phyloP scores from a whole-genome alignment of 2,329 filamentous ascomycete genomes.

The Fusarium guadeloupense region DNA sequence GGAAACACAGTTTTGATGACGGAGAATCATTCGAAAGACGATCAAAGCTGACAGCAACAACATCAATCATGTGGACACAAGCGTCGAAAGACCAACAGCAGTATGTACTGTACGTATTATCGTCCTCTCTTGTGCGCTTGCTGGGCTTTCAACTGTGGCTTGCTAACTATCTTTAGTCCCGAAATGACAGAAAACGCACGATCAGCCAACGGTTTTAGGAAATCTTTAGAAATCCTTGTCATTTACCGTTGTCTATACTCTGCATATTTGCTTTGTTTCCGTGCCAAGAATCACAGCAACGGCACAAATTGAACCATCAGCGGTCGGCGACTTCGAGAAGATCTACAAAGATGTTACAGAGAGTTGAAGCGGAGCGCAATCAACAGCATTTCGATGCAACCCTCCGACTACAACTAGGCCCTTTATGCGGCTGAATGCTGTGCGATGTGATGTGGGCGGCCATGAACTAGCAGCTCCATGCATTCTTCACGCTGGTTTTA shows the following conservation, averaged over 20 bases:
- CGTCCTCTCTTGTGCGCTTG: neutral
- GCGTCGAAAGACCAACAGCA: neutral
- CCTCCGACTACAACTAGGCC: neutral
- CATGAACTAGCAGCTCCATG: neutral
- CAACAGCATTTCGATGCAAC: neutral
- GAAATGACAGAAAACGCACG: neutral
- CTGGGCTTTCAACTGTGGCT: neutral
- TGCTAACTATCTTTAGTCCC: neutral
- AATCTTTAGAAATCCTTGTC: neutral
- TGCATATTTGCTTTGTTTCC: constrained; percentile 1
- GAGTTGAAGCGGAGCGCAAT: neutral
- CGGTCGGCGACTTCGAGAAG: constrained; percentile 7
- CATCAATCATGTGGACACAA: neutral
- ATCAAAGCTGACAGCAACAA: neutral
- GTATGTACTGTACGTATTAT: neutral
- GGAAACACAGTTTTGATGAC: neutral
- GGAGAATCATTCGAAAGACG: neutral
- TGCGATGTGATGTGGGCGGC: neutral
- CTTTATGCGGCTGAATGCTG: neutral
- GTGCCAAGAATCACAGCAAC: neutral
- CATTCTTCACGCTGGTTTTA: neutral
- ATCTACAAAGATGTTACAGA: neutral
- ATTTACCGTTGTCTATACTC: neutral
- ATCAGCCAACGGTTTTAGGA: neutral
- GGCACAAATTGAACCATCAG: neutral